Percentiles rank a stretch among this genome's conserved stretches.
Conservation (phyloP, 2,329 filamentous ascomycete species). For the Fusarium sulawesiense region DNA sequence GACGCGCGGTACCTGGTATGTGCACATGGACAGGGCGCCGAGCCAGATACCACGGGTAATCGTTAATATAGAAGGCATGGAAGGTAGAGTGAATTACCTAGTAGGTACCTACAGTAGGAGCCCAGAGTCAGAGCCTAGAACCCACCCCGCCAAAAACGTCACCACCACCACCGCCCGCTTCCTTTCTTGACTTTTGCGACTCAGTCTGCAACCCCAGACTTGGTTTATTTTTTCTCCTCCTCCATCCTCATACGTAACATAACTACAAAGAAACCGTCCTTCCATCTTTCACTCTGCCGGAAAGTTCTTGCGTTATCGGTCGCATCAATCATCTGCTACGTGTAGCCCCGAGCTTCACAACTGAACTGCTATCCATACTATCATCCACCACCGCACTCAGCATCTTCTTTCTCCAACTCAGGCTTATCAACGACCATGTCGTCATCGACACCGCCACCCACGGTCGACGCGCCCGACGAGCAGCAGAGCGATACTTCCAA, state of each 20-base stretch:
- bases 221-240: conserved; percentile 11
- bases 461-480: conserved; percentile 56
- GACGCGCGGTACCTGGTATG: conserved; percentile 25
- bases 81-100: too few relatives aligned
- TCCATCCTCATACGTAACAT: not conserved
- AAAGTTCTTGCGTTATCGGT: not conserved
- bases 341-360: not conserved
- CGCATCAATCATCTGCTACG: conserved; percentile 6
- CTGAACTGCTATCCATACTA: conserved; percentile 9
- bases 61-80: not conserved
- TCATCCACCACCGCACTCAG: conserved; percentile 6
- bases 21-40: conserved; percentile 9
- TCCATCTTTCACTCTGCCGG: not conserved
- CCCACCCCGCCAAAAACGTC: conserved; percentile 42
- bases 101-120: not conserved
- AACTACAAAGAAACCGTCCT: not conserved
- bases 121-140: conserved; percentile 2
- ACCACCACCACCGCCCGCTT: conserved; percentile 42
- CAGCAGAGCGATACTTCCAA: conserved; percentile 83
- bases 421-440: conserved; percentile 50
- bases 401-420: conserved; percentile 17
- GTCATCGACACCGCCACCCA: conserved; percentile 51
- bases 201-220: conserved; percentile 40
- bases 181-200: conserved; percentile 45
- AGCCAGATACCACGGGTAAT: conserved; percentile 18